Conservation (phyloP, 2,329 filamentous ascomycete genomes). For the Fusarium nisikadoi region DNA sequence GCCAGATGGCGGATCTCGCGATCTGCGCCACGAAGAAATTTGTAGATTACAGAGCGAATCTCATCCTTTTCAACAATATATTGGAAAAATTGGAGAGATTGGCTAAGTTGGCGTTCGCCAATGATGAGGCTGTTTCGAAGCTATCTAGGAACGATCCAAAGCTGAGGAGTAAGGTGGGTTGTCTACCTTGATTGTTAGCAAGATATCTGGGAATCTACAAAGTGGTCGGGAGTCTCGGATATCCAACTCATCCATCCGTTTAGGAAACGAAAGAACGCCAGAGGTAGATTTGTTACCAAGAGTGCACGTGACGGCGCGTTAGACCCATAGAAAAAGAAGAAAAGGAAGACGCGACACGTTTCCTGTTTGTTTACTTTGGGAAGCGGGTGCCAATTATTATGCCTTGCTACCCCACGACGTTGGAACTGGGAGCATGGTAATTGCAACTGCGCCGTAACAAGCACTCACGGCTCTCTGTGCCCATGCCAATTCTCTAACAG, state of each 20-base stretch:
- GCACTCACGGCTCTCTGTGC: conserved; percentile 10
- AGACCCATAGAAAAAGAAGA: conserved; percentile 1
- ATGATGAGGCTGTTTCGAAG: background rate
- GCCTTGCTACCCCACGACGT: conserved; percentile 31
- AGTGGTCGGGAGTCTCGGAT: background rate
- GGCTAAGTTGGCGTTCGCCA: background rate
- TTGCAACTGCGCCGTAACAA: conserved; percentile 21
- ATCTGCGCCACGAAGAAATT: background rate
- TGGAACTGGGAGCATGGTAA: background rate
- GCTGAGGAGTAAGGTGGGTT: background rate
- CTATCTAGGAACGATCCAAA: background rate
- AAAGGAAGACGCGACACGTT: conserved; percentile 37
- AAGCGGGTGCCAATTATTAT: conserved; percentile 27
- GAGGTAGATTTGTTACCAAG: background rate
- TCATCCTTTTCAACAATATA: background rate
- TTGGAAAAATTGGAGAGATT: background rate
- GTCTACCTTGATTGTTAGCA: background rate
- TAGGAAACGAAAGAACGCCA: background rate
- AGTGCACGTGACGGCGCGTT: conserved; percentile 39
- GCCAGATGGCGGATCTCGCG: background rate
- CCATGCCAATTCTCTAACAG: conserved; percentile 44
- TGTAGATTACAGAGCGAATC: background rate
- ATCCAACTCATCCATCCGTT: background rate
- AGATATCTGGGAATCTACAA: background rate
- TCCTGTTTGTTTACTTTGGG: conserved; percentile 42